Evolutionary conservation across 495 filamentous ascomycete genomes (phyloP), one percentile per base, ranked within the genome.

Genomic region (Pseudevernia furfuracea): DNA sequence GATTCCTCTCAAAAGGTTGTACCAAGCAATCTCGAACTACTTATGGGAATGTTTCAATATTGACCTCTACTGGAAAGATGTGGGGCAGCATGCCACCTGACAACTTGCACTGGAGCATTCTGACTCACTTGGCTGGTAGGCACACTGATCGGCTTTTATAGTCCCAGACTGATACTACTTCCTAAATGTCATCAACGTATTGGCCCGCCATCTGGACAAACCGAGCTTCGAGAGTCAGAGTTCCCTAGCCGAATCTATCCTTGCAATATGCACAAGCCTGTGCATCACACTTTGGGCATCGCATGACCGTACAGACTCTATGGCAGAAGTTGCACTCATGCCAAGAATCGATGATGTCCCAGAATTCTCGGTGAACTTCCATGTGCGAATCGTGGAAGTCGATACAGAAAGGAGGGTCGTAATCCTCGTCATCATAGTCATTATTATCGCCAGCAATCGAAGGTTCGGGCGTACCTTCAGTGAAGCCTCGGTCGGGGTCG

Each of bases 231-330:
- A 3, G 19, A 15, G 12, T 25, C 15, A 2, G 23, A 8, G 10
- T 17, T 3, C 1, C 23, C 49, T 39, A 53, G 25, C 39, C 9
- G 2, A 36, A 4, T 28, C 3, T 8, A 39, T 39, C 49, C 53
- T 63, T 63, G 28, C 61, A 63, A 12, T 15, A 53, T 6, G 49
- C 28, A 63, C 61, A 63, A 11, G 38, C 37, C 53, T 43, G 55
- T 36, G 19, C 38, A 43, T 37, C 11, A 30, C 61, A 63, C 10
- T 15, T 38, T 15, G 61, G 61, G 56, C 61, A 63, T 56, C 56
- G 52, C 53, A 63, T 23, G 9, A 36, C 61, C 9, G 53, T 34
- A 4, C 37, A 34, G 10, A 15, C 21, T 4, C 23, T 11, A 21
- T 43, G 37, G 32, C 61, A 63, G 19, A 48, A 23, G 39, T 43